Evolutionary conservation across 2,329 filamentous ascomycete species (phyloP).

Genomic region (Stagonosporopsis vannaccii): DNA sequence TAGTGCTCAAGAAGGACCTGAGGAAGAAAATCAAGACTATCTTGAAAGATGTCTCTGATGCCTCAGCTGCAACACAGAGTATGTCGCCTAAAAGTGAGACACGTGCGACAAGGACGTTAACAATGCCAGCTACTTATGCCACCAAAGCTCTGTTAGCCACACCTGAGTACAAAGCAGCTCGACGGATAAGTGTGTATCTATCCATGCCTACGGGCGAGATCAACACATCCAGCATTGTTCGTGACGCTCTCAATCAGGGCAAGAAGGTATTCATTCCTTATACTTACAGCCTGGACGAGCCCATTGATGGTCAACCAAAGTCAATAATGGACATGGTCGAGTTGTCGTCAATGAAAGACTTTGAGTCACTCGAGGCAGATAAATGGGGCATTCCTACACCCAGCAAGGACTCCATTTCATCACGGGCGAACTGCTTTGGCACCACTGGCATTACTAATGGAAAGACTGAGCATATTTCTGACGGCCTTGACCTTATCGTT

Average conservation of each 20-base stretch:
- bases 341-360: conserved; percentile 76
- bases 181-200: conserved; percentile 82
- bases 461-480: conserved; percentile 36
- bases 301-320: conserved; percentile 54
- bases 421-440: conserved; percentile 77
- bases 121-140: conserved; percentile 66
- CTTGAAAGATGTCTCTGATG: conserved; percentile 67
- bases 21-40: conserved; percentile 72
- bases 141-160: conserved; percentile 71
- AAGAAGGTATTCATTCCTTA: conserved; percentile 95
- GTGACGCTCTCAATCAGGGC: conserved; percentile 75
- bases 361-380: conserved; percentile 77
- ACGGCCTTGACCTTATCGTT: conserved; percentile 80
- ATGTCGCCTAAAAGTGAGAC: conserved; percentile 41
- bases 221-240: conserved; percentile 82
- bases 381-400: conserved; percentile 96
- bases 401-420: conserved; percentile 67
- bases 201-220: conserved; percentile 92
- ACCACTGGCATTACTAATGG: conserved; percentile 59
- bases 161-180: conserved; percentile 77
- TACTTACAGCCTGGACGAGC: conserved; percentile 68
- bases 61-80: conserved; percentile 75
- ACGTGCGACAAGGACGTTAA: conserved; percentile 18
- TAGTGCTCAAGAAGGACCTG: conserved; percentile 77
- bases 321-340: conserved; percentile 97